phyloP scores from a whole-genome alignment of 164 flowering plant species.

The Platanus orientalis region DNA sequence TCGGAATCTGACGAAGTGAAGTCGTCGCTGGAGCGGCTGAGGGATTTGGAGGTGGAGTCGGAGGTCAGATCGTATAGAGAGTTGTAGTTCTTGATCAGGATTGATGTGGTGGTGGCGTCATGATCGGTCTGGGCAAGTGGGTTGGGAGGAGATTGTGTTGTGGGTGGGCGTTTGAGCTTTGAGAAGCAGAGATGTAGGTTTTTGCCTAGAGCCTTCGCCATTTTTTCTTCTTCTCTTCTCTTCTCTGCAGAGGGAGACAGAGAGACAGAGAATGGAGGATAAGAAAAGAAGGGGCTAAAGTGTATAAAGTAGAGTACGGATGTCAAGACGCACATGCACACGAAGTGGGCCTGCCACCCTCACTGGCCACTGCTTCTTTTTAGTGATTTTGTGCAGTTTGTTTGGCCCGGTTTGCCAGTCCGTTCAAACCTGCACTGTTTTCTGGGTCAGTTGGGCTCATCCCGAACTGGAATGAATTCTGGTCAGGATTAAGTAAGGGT shows the following conservation, averaged over 20 bases:
- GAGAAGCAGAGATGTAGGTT: constrained; percentile 51
- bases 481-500: no score
- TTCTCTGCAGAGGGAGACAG: not conserved
- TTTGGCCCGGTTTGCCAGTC: no score
- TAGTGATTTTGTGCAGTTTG: no score
- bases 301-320: no score
- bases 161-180: constrained; percentile 33
- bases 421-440: no score
- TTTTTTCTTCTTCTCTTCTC: constrained; percentile 9
- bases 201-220: constrained; percentile 38
- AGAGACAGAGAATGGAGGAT: constrained; percentile 5
- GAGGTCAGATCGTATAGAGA: constrained; percentile 33
- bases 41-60: constrained; percentile 22
- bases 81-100: constrained; percentile 43
- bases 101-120: constrained; percentile 16
- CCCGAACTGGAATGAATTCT: no score
- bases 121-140: not conserved
- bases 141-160: constrained; percentile 10
- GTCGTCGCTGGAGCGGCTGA: constrained; percentile 4
- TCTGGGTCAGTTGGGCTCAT: no score
- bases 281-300: no score
- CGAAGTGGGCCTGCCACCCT: no score
- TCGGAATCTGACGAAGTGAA: constrained; percentile 18
- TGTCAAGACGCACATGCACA: no score
- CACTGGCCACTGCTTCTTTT: no score